Evolutionary conservation across 2,329 filamentous ascomycete species (phyloP).

Genomic region (Pestalotiopsis sp.): DNA sequence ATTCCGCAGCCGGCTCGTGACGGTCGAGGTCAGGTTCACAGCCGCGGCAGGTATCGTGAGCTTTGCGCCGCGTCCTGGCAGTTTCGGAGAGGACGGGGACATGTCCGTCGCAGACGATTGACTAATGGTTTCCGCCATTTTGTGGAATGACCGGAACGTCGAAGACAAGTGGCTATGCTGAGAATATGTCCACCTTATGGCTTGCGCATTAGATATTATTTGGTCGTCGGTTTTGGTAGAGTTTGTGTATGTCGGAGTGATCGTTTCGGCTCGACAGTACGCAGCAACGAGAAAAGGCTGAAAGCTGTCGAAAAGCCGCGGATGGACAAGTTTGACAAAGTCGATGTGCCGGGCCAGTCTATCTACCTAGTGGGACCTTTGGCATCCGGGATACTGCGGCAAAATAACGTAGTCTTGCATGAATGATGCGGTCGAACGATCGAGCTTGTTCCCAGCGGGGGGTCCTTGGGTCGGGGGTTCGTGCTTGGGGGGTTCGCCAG

Average conservation of each 20-base stretch:
- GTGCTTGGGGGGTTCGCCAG: neutral
- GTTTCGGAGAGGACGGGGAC: conserved; percentile 18
- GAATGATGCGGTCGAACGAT: conserved; percentile 6
- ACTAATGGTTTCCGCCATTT: conserved; percentile 30
- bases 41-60: conserved; percentile 27
- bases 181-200: no score
- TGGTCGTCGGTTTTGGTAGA: neutral
- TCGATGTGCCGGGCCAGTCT: neutral
- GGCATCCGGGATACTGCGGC: neutral
- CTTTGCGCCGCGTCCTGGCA: conserved; percentile 28
- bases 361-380: neutral
- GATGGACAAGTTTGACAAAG: neutral
- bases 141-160: neutral
- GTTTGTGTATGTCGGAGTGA: neutral
- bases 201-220: conserved; percentile 9
- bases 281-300: neutral
- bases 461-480: neutral
- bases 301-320: neutral
- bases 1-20: conserved; percentile 32
- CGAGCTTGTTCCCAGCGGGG: neutral
- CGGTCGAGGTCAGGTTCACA: conserved; percentile 24
- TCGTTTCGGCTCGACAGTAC: neutral
- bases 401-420: conserved; percentile 2
- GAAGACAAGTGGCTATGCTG: neutral
- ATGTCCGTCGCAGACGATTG: conserved; percentile 20